Evolutionary conservation across 163 green algal species (phyloP), one percentile per base, ranked within the genome.

Genomic region (Chlamydomonas reinhardtii): DNA sequence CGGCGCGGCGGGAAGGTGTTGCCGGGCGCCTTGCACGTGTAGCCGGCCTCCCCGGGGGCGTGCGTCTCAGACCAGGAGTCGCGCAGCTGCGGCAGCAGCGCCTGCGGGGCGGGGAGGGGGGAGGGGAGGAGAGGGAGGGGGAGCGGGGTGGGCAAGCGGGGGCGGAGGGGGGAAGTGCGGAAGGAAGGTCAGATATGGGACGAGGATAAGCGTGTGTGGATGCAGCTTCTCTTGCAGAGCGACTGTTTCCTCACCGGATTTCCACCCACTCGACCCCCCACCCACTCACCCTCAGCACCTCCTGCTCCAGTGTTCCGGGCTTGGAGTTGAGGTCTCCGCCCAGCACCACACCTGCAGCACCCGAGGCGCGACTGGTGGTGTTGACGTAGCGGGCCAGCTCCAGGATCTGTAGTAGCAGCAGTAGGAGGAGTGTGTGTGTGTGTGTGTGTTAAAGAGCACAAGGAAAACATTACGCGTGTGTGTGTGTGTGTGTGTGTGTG

Each of bases 301-400:
- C 82, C 22, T 87, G 16, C 79, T 93, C 90, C 34, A 93, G 71
- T 0, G 83, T 89, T 8, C 90, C 73, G 0, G 90, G 78, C 62
- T 79, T 71, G 77, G 66, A 85, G 85, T 93, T 93, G 9, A 93
- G 73, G 72, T 93, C 90, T 0, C 88, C 90, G 3, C 72, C 85
- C 37, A 93, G 69, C 35, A 92, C 76, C 19, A 76, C 31, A 8
- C 81, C 79, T 24, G 82, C 17, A 2, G 35, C 9, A 9, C 37
- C 17, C 4, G 25, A 11, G 68, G 62, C 12, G 27, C 43, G 37
- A 2, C 0, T 19, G 32, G 15, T 72, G 52, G 31, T 29, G 35
- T 5, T 11, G 24, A 86, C 80, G 70, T 65, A 86, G 29, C 80
- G 80, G 11, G 15, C 11, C 69, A 86, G 80, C 56, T 86, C 80